Conservation (phyloP, 495 filamentous ascomycete genomes). For the Chaetomidium leptoderma region DNA sequence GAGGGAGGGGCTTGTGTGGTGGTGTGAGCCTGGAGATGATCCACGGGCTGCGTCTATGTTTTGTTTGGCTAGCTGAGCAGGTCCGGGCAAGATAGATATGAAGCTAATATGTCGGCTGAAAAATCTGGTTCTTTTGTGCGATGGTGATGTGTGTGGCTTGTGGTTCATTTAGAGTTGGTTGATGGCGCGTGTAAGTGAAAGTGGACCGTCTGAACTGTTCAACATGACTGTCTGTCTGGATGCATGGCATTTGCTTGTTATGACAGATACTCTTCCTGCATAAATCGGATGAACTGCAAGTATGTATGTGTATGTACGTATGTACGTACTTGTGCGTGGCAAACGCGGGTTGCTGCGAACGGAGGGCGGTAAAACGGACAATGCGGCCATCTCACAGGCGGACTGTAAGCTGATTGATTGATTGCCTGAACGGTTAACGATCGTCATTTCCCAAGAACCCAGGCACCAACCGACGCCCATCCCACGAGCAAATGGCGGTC, state of each 20-base stretch:
- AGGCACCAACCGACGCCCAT: no score
- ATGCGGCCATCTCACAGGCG: background rate
- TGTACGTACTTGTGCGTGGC: background rate
- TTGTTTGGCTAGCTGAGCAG: background rate
- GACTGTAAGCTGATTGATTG: background rate
- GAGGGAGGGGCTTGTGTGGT: background rate
- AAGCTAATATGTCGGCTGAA: conserved; percentile 9
- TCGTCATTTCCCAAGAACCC: background rate
- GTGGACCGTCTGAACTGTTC: background rate
- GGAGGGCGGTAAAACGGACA: background rate
- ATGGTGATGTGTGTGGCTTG: background rate
- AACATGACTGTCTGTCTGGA: no score
- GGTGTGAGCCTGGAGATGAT: background rate
- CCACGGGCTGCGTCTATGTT: background rate
- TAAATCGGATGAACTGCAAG: no score
- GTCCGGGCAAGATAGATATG: conserved; percentile 6
- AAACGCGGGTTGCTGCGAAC: background rate
- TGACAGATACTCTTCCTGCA: no score
- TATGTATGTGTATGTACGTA: no score
- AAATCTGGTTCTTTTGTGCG: background rate
- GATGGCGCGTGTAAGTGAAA: background rate
- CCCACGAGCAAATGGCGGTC: no score
- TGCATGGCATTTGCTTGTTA: no score
- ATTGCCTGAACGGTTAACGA: background rate
- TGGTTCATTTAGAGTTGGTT: background rate